Percentiles rank a stretch among this genome's conserved stretches.
Evolutionary conservation across 2,329 filamentous ascomycete species (phyloP).

Genomic region (Metarhizium anisopliae): DNA sequence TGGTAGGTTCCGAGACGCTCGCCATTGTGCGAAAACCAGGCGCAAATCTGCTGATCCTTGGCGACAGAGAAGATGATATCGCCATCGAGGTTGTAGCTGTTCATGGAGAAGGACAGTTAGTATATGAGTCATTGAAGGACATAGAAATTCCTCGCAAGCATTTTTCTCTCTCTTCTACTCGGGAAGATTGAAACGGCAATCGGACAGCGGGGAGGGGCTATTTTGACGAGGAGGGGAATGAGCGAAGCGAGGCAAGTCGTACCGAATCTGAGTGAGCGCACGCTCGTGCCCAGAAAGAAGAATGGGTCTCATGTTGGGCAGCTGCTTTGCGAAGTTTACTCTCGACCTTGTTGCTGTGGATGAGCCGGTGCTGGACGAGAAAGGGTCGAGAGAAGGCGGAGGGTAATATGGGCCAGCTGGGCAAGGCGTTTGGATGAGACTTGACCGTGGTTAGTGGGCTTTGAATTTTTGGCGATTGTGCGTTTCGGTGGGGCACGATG

Average conservation of each 20-base stretch:
- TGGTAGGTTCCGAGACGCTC: slow-evolving; percentile 95
- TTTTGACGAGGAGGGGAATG: slow-evolving; percentile 8
- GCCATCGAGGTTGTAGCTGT: slow-evolving; percentile 84
- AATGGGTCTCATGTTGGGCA: slow-evolving; percentile 83
- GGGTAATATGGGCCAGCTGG: slow-evolving; percentile 12
- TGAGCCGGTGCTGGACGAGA: slow-evolving; percentile 3
- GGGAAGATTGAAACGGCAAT: not conserved
- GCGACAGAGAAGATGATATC: slow-evolving; percentile 93
- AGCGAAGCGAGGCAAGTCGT: slow-evolving; percentile 23
- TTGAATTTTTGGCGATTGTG: slow-evolving; percentile 37
- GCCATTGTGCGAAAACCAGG: slow-evolving; percentile 95
- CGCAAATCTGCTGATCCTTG: slow-evolving; percentile 95
- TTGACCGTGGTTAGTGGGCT: slow-evolving; percentile 16
- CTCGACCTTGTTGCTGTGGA: slow-evolving; percentile 2
- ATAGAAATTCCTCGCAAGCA: not conserved
- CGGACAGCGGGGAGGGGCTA: slow-evolving; percentile 7
- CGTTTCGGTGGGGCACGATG: slow-evolving; percentile 33
- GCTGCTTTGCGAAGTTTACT: slow-evolving; percentile 9
- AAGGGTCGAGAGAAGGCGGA: slow-evolving; percentile 15
- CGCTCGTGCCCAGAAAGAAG: slow-evolving; percentile 94
- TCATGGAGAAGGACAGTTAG: slow-evolving; percentile 3
- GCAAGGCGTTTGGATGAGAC: slow-evolving; percentile 13
- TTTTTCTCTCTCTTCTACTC: not conserved
- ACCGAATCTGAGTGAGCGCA: slow-evolving; percentile 91
- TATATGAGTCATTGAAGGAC: not conserved